A percentile compares a stretch with the other conserved stretches of the same genome.
Conservation (phyloP, 345 rosid genomes). For the Cardiospermum halicacabum region DNA sequence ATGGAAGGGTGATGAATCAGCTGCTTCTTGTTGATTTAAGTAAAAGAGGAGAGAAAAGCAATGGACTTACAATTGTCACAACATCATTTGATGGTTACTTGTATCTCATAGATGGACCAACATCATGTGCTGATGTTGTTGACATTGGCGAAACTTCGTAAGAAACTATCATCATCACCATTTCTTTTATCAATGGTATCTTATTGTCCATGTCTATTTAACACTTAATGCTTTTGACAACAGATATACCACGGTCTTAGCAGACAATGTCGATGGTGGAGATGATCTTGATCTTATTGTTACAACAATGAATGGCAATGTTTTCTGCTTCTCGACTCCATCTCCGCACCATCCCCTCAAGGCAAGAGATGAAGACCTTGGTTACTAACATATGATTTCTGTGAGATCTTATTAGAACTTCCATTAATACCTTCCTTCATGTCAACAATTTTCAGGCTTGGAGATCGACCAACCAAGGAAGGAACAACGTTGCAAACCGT, state of each 20-base stretch:
- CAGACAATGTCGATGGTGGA: constrained; percentile 99
- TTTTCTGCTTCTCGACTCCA: constrained; percentile 98
- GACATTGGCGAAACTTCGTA: constrained; percentile 99
- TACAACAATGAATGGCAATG: constrained; percentile 97
- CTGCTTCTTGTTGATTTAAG: constrained; percentile 90
- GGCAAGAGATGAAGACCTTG: constrained; percentile 41
- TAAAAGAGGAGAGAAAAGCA: constrained; percentile 69
- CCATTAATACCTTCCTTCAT: not conserved
- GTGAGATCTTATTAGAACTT: constrained; percentile 5
- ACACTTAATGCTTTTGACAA: constrained; percentile 14
- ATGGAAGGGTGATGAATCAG: constrained; percentile 98
- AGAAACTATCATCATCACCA: constrained; percentile 22
- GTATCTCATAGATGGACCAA: constrained; percentile 96
- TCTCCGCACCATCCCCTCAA: constrained; percentile 94
- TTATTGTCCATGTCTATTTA: constrained; percentile 5
- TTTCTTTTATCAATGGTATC: constrained; percentile 4
- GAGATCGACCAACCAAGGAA: constrained; percentile 89
- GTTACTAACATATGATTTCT: not conserved
- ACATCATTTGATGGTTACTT: constrained; percentile 96
- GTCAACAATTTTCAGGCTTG: constrained; percentile 64
- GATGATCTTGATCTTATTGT: constrained; percentile 98
- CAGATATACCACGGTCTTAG: constrained; percentile 98
- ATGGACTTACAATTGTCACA: constrained; percentile 86
- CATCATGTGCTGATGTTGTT: constrained; percentile 94
- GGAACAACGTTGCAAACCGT: constrained; percentile 75